Evolutionary conservation across 2,329 filamentous ascomycete species (phyloP), one percentile per base, ranked within the genome.

Genomic region (Thielaviopsis cerberus): DNA sequence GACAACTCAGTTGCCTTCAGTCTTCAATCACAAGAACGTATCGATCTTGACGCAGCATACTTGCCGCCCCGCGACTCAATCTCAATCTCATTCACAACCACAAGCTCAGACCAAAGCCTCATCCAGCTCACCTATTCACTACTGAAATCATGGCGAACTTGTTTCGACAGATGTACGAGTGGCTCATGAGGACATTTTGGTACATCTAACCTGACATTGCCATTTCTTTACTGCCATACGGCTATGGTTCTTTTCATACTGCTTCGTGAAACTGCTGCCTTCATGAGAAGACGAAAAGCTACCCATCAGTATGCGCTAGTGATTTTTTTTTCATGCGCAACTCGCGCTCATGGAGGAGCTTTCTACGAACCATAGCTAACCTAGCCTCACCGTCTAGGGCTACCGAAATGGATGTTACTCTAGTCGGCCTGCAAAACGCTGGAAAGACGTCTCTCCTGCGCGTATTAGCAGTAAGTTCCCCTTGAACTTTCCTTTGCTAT

Each of bases 321-420:
- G 34, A 41, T 15, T 37, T 15, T 8, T 13, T 37, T 8, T 37
- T 15, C 17, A 37, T n/a, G 34, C 34, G 34, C 34, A 41, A 22
- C 25, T 22, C 51, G 34, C 51, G 23, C n/a, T n/a, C n/a, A 37
- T 17, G 10, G 24, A 25, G 23, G 45, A 45, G 13, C n/a, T n/a
- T n/a, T n/a, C n/a, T n/a, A n/a, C n/a, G n/a, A n/a, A n/a, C n/a
- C n/a, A n/a, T n/a, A 57, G 20, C 58, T 60, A 51, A 60, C 54
- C 25, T 15, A 37, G 20, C 17, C 23, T 20, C n/a, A 10, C 50
- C 55, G 59, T 62, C 41, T 64, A 96, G 91, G 92, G 89, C 91
- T 65, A 94, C 90, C 64, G 92, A 98, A 76, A 96, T 98, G 90
- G 92, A 98, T 73, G 91, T 98, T 69, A 97, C 92, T 65, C 94